Percentiles rank a stretch among this genome's conserved stretches.
phyloP scores from a whole-genome alignment of 1,284 basidiomycete species.

The Ceratobasidium sp. region DNA sequence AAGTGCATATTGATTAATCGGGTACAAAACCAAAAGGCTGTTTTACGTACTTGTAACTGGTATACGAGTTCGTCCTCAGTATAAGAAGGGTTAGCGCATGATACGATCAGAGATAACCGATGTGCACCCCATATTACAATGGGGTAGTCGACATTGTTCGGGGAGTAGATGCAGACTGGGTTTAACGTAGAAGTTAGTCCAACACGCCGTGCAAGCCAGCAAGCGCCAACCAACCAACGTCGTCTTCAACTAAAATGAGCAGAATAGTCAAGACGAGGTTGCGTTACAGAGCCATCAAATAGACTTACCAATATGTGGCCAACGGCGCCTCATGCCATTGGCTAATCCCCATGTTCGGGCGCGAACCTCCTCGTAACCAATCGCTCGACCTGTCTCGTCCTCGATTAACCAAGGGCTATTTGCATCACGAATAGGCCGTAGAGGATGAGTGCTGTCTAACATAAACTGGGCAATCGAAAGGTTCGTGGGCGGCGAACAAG shows the following conservation, averaged over 20 bases:
- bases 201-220: constrained; percentile 5
- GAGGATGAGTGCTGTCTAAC: constrained; percentile 61
- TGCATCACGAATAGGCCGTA: constrained; percentile 55
- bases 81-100: constrained; percentile 71
- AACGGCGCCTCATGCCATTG: constrained; percentile 64
- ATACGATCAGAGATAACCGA: constrained; percentile 52
- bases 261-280: not conserved
- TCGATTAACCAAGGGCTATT: no score
- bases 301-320: constrained; percentile 53
- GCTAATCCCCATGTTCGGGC: constrained; percentile 66
- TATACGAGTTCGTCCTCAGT: constrained; percentile 63
- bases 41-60: constrained; percentile 18
- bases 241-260: constrained; percentile 49
- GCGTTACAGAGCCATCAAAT: no score
- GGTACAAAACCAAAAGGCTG: no score
- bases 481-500: constrained; percentile 67
- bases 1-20: constrained; percentile 44
- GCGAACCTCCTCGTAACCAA: constrained; percentile 52
- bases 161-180: constrained; percentile 30
- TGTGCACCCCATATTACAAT: constrained; percentile 77
- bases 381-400: constrained; percentile 60
- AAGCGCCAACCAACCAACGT: constrained; percentile 58
- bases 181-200: not conserved
- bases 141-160: constrained; percentile 65
- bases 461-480: constrained; percentile 78